Conservation (phyloP, 176 grass and related monocot species). For the Juncus inflexus region DNA sequence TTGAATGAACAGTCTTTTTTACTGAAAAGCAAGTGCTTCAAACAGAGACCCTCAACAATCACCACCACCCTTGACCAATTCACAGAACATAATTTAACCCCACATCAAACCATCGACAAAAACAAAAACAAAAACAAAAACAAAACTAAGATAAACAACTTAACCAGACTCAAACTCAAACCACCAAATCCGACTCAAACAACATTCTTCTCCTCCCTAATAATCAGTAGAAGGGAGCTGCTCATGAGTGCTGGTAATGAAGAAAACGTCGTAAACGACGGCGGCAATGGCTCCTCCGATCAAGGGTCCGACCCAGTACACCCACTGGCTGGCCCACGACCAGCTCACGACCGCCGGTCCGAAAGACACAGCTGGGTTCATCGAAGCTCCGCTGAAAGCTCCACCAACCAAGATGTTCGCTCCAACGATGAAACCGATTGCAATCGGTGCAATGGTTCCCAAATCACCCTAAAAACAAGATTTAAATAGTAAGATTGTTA, state of each 20-base stretch:
- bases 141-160: neutral
- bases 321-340: constrained; percentile 81
- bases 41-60: constrained; percentile 8
- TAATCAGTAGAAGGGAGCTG: constrained; percentile 69
- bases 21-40: constrained; percentile 4
- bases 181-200: neutral
- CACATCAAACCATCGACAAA: neutral
- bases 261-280: constrained; percentile 73
- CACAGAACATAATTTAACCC: constrained; percentile 17
- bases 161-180: constrained; percentile 7
- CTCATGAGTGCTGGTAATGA: constrained; percentile 68
- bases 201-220: constrained; percentile 19
- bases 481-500: too few relatives aligned
- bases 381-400: constrained; percentile 79
- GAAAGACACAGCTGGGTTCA: constrained; percentile 98
- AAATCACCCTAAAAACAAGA: constrained; percentile 34
- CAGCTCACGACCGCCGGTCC: constrained; percentile 89
- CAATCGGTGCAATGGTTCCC: constrained; percentile 82
- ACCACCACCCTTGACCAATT: constrained; percentile 8
- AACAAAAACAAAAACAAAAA: neutral
- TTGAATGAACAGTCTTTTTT: constrained; percentile 6
- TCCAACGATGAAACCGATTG: constrained; percentile 93
- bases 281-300: constrained; percentile 76
- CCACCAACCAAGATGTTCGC: constrained; percentile 87
- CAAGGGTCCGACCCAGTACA: constrained; percentile 91